Base-by-base conservation (phyloP, 768 basidiomycete species). In the Kwoniella europaea region DNA sequence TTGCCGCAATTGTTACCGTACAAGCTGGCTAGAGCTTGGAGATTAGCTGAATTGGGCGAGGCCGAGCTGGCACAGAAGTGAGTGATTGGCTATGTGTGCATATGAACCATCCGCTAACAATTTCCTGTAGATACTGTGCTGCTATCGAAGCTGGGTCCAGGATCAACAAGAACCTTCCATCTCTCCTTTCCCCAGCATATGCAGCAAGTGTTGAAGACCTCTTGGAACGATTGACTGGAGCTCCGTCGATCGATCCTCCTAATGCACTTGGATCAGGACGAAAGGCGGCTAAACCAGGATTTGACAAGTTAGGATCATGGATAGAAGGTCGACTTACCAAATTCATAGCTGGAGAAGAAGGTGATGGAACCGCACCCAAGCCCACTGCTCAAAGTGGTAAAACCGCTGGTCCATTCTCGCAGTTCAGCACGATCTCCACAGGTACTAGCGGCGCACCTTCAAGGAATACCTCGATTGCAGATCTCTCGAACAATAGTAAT, bases 231-330 rank as follows among this genome's bases (percentile, higher is more conserved):
- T 87, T 98, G 24, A 77, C 76, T 3, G 78, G 82, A 67, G 75
- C 35, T 85, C 88, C 55, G 90, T 91, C 60, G 86, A 90, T 20
- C n/a, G 94, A 93, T 41, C 79, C 79, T 16, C 71, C 76, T 43
- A 76, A 71, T 42, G 70, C 58, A 2, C 68, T 79, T 12, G 74
- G 71, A 13, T 41, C 50, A 20, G 71, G 69, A 9, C 68, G 76
- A 18, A 76, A 79, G 62, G n/a, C 59, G 81, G 87, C 90, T 44
- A 94, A 95, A 77, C 94, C 97, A 2, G 96, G 92, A 71, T 87
- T 98, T 57, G 94, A 98, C 81, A 90, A 90, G 43, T 89, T 98
- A 60, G 92, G 94, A 29, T 91, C 90, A 55, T 98, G 94, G 91
- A 86, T 98, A 27, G 96, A 94, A 84, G 91, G 92, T 13, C 89